Evolutionary conservation across 169 alveolate species (phyloP).

Genomic region (Plasmodium billcollinsi): DNA sequence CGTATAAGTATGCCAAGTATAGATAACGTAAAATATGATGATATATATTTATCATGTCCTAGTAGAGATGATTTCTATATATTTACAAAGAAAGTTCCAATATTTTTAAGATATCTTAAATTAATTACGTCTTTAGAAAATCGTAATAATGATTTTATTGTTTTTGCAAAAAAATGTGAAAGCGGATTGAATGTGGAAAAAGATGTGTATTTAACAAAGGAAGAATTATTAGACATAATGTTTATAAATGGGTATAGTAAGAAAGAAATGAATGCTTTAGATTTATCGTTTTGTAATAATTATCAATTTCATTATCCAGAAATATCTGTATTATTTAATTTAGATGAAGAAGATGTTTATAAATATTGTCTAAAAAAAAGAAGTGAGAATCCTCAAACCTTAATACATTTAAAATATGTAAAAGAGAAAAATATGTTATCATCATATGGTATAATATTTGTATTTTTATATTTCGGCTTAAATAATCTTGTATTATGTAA

Average conservation of each 20-base stretch:
- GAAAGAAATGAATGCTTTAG: constrained; percentile 89
- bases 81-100: constrained; percentile 89
- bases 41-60: constrained; percentile 88
- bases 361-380: constrained; percentile 87
- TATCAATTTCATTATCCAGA: constrained; percentile 92
- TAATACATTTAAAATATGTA: constrained; percentile 86
- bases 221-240: constrained; percentile 87
- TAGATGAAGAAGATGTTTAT: constrained; percentile 90
- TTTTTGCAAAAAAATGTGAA: constrained; percentile 89
- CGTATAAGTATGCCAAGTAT: constrained; percentile 90
- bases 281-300: constrained; percentile 88
- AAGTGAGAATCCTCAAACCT: constrained; percentile 88
- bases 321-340: constrained; percentile 87
- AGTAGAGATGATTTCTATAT: constrained; percentile 85
- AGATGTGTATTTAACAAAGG: constrained; percentile 89
- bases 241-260: constrained; percentile 89
- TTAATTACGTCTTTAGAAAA: constrained; percentile 88
- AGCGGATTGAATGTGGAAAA: constrained; percentile 91
- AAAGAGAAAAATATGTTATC: constrained; percentile 86
- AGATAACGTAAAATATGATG: constrained; percentile 88
- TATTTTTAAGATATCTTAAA: constrained; percentile 87
- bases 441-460: constrained; percentile 89
- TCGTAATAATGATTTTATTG: constrained; percentile 86
- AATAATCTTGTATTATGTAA: constrained; percentile 89
- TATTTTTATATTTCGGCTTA: constrained; percentile 90